Base-by-base conservation (phyloP, 2,329 filamentous ascomycete genomes). In the Raffaelea ambrosiae region DNA sequence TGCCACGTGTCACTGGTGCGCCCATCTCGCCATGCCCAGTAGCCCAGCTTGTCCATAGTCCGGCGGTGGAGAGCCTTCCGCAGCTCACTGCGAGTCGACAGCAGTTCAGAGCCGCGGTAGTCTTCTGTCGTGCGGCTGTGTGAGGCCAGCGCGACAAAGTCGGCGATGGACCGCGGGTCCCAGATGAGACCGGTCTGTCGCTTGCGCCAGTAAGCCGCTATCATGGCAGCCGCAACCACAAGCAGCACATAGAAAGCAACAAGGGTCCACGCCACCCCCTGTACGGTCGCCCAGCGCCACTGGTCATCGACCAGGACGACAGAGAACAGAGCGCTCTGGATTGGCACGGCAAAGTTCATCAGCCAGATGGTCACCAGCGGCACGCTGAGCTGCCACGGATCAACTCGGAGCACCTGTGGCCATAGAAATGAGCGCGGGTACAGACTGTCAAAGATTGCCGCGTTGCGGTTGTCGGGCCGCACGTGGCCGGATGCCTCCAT, bases 271-370 rank as follows among this genome's bases (percentile, higher is more conserved):
- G 85, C 81, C 20, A 93, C 74, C 14, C 81, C 81, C 56, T 88
- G 81, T 1, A 88, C 84, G 0, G 87, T 76, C 5, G 87, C 77
- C 90, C 90, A 96, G 47, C 74, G 75, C 86, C 88, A 95, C 8
- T 53, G 45, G 2, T 73, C 73, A 26, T 77, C 66, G 3, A 74
- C 70, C 20, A 74, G 69, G 35, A 81, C 71, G 39, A 78, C 75
- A 7, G 82, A 82, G 63, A 91, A 96, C 26, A 86, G 70, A 52
- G 83, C 80, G 61, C 86, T 88, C 53, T 90, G 79, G 18, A 97
- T 74, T 1, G 90, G 91, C 36, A 96, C 77, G 5, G 86, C 84
- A 57, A 93, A 86, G 55, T 86, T 79, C 23, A 81, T 75, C 20
- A 93, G 66, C 88, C 89, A 96, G 23, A 88, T 81, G 3, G 82